Evolutionary conservation across 2,329 filamentous ascomycete genomes (phyloP), one percentile per base, ranked within the genome.

Genomic region (Triangularia setosa): DNA sequence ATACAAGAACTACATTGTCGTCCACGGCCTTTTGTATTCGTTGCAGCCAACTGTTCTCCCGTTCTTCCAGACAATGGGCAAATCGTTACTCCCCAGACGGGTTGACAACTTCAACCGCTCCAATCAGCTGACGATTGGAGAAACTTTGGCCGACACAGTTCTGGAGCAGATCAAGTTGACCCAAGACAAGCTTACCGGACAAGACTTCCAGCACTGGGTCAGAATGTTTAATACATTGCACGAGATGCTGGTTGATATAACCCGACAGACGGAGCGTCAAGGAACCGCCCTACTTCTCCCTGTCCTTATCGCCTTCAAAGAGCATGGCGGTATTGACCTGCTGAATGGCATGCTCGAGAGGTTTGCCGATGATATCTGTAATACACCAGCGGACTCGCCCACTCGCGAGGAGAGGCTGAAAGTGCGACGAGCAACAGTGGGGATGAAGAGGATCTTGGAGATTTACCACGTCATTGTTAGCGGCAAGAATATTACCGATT

Each of bases 231-330:
- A 91, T 63, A 89, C 90, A 0, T 80, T 96, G 62, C 88, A 90
- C 44, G 90, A 93, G 72, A 85, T 96, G 76, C 79, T 96, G 66
- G 86, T 95, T 66, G 92, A 96, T 72, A 83, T 80, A 69, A 77
- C 73, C 65, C 81, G 78, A 64, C 79, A 77, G 71, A 82, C 72
- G 72, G 86, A 80, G 68, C 83, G 76, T 69, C 79, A 77, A 67
- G 80, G 35, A 9, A 60, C 74, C 5, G 72, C 79, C 8, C 81
- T 88, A 14, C 84, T 90, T 61, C 90, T 92, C 53, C 84, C 95
- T 27, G 88, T 98, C 35, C 82, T 99, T 24, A 84, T 93, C 62
- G 90, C 92, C 0, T 97, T 99, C 79, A 94, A 93, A 75, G 88
- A 92, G 65, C 84, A 87, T 57, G 88, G 87, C 44, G 94, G 95